phyloP scores from a whole-genome alignment of 169 alveolate species.

The Plasmodium gaboni region DNA sequence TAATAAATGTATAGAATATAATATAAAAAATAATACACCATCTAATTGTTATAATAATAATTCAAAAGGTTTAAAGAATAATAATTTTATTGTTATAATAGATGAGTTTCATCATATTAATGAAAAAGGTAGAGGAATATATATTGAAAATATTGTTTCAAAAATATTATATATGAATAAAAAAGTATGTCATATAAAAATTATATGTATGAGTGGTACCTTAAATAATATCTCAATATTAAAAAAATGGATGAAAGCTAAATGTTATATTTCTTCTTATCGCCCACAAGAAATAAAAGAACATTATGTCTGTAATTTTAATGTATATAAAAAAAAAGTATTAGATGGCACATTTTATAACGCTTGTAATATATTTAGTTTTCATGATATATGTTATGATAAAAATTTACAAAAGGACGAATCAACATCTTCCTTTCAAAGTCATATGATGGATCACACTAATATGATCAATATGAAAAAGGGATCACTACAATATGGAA shows the following conservation, averaged over 20 bases:
- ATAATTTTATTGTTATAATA: conserved; percentile 26
- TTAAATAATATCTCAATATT: conserved; percentile 17
- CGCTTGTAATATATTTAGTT: conserved; percentile 8
- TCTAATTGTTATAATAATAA: not conserved
- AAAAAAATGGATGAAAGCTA: conserved; percentile 62
- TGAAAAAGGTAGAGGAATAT: conserved; percentile 68
- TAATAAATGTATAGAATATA: not conserved
- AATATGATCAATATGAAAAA: too few relatives aligned
- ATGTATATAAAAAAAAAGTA: conserved; percentile 40
- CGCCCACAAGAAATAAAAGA: conserved; percentile 68
- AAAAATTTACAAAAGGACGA: too few relatives aligned
- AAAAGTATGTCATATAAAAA: conserved; percentile 16
- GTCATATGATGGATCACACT: too few relatives aligned
- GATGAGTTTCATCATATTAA: conserved; percentile 63
- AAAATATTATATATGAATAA: conserved; percentile 41
- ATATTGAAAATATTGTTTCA: conserved; percentile 54
- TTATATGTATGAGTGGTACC: conserved; percentile 72
- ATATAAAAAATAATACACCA: too few relatives aligned
- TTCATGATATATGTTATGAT: not conserved
- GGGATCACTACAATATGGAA: too few relatives aligned
- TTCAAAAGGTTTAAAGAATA: too few relatives aligned
- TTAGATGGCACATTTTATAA: conserved; percentile 7
- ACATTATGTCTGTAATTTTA: conserved; percentile 48
- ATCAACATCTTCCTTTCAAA: too few relatives aligned
- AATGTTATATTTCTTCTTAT: conserved; percentile 36